Conservation (phyloP, 1,284 basidiomycete genomes). For the Termitomyces sp. region DNA sequence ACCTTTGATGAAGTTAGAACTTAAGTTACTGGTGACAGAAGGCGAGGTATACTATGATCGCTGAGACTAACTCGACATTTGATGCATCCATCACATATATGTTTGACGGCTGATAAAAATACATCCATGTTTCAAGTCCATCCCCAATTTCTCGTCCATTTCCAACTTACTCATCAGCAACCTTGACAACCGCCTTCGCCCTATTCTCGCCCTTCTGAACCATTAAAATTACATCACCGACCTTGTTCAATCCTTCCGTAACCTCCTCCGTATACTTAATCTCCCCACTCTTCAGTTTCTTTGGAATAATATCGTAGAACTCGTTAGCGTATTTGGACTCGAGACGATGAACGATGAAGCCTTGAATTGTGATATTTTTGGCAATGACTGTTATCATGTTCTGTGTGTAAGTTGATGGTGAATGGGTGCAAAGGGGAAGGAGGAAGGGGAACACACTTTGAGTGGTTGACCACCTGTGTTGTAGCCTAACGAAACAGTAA, state of each 20-base stretch:
- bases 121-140: no score
- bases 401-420: slow-evolving; percentile 15
- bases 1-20: no score
- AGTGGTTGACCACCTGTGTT: slow-evolving; percentile 27
- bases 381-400: slow-evolving; percentile 29
- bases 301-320: slow-evolving; percentile 50
- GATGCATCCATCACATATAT: no score
- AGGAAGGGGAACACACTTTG: slow-evolving; percentile 21
- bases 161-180: slow-evolving; percentile 34
- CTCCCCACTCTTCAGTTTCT: slow-evolving; percentile 50
- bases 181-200: slow-evolving; percentile 52
- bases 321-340: slow-evolving; percentile 32
- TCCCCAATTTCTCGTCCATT: no score
- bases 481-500: slow-evolving; percentile 22
- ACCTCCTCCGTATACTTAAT: slow-evolving; percentile 57
- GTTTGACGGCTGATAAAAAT: no score
- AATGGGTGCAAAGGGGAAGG: neutral
- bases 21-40: no score
- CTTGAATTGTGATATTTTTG: slow-evolving; percentile 48
- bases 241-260: slow-evolving; percentile 45
- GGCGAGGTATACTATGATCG: no score
- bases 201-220: slow-evolving; percentile 54
- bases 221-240: slow-evolving; percentile 47
- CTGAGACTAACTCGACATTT: no score
- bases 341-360: slow-evolving; percentile 51